Base-by-base conservation (phyloP, 2,329 filamentous ascomycete genomes). In the Falciphora oryzae region DNA sequence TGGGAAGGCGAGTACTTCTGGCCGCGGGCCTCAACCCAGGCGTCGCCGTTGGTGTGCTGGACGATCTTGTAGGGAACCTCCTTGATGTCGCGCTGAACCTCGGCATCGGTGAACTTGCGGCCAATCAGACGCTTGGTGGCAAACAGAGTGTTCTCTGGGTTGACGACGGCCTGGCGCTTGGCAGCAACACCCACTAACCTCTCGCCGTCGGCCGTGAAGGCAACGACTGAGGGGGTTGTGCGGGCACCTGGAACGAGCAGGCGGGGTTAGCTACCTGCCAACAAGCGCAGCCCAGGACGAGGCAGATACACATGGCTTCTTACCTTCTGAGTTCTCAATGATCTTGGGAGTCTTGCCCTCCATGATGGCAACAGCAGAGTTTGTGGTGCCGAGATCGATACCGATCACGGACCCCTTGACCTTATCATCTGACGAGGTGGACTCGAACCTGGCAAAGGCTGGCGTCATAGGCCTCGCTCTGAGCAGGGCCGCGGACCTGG, bases 11-110 rank as follows among this genome's bases (percentile, higher is more conserved):
- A 97, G 85, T 97, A 97, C 80, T 93, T 96, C 81, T 97, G 88
- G 75, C 89, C 93, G 72, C 93, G 92, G 72, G 93, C 91, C 79
- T 93, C 88, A 69, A 98, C 90, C 94, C 94, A 97, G 68, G 94
- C 94, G 76, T 97, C 94, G 72, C 94, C 94, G 78, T 97, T 97
- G 82, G 82, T 88, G 87, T 97, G 94, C 83, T 97, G 93, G 66
- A 97, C 89, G 72, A 98, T 97, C 88, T 97, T 97, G 87, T 97
- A 98, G 67, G 94, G 94, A 16, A 98, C 93, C 81, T 97, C 92
- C 83, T 96, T 93, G 77, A 98, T 91, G 76, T 98, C 94, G 74
- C 93, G 91, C 85, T 98, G 94, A 66, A 96, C 92, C 85, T 98
- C 94, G 70, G 83, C 77, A 73, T 98, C 94, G 78, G 86, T 92